These are phyloP conservation scores for Phascolomyces articulosus DNA, from an alignment of 371 early-diverging fungal genomes.

Conservation along the genomic window DNA sequence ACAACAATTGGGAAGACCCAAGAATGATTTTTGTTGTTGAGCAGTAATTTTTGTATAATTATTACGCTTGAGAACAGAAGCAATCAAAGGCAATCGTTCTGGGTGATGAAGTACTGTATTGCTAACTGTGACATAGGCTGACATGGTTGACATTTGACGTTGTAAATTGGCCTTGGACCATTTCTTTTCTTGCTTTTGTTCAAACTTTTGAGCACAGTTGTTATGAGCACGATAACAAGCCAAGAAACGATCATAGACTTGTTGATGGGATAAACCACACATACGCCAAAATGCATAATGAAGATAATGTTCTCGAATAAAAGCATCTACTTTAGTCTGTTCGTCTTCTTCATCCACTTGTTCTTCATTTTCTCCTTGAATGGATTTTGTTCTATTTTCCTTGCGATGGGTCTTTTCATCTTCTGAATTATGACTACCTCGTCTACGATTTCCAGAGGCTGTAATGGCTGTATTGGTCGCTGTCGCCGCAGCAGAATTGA, in stretches of 20 bases:
- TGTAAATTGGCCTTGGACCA: not conserved
- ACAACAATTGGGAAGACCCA: not conserved
- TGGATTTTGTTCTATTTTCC: not conserved
- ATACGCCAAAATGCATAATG: constrained; percentile 13
- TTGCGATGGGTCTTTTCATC: not conserved
- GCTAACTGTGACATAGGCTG: constrained; percentile 6
- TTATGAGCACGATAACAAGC: not conserved
- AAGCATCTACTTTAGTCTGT: not conserved
- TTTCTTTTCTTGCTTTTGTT: not conserved
- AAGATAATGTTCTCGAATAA: constrained; percentile 11
- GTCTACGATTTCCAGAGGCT: not conserved
- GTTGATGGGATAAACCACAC: constrained; percentile 12
- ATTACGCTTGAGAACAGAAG: not conserved
- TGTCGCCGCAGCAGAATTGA: no score
- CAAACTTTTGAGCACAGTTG: not conserved
- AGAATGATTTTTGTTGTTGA: not conserved
- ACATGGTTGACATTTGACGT: not conserved
- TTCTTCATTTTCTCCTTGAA: not conserved
- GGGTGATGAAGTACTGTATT: constrained; percentile 12
- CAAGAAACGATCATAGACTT: not conserved
- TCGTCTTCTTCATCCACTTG: not conserved
- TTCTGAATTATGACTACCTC: not conserved
- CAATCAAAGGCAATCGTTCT: constrained; percentile 8
- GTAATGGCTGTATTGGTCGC: not conserved
- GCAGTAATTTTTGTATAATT: not conserved